Percentiles rank a stretch among this genome's conserved stretches.
Conservation (phyloP, 345 rosid genomes). For the Nasturtium officinale region DNA sequence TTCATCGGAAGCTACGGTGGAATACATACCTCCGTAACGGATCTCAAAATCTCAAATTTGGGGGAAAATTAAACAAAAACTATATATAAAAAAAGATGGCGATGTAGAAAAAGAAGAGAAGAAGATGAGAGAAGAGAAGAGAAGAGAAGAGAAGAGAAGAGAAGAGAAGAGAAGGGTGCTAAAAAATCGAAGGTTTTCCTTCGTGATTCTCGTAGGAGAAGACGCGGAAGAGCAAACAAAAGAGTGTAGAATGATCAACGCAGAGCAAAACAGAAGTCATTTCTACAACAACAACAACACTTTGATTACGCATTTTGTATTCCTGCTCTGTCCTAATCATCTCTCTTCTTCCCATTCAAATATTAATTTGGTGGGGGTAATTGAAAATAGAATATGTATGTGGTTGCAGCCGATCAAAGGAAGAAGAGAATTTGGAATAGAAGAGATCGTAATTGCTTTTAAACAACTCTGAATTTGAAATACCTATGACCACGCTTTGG, state of each 20-base stretch:
- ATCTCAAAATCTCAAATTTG: slow-evolving; percentile 27
- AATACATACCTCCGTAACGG: slow-evolving; percentile 49
- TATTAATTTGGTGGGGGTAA: slow-evolving; percentile 35
- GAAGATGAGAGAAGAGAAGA: slow-evolving; percentile 5
- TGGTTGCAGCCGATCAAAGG: slow-evolving; percentile 41
- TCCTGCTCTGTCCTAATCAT: slow-evolving; percentile 68
- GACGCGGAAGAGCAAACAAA: slow-evolving; percentile 73
- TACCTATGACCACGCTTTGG: slow-evolving; percentile 60
- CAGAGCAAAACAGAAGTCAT: slow-evolving; percentile 79
- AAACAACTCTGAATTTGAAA: slow-evolving; percentile 67
- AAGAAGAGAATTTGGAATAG: slow-evolving; percentile 29
- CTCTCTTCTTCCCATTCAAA: slow-evolving; percentile 43
- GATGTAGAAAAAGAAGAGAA: slow-evolving; percentile 20
- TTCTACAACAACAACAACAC: slow-evolving; percentile 31
- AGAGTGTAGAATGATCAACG: slow-evolving; percentile 73
- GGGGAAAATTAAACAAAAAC: neutral
- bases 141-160: slow-evolving; percentile 5
- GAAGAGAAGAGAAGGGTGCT: slow-evolving; percentile 39
- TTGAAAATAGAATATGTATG: slow-evolving; percentile 25
- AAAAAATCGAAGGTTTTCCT: slow-evolving; percentile 82
- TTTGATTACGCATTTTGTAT: slow-evolving; percentile 38
- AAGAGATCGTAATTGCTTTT: slow-evolving; percentile 1
- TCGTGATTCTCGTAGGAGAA: slow-evolving; percentile 88
- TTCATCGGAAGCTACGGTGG: slow-evolving; percentile 21
- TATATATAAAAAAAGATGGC: slow-evolving; percentile 21